phyloP scores from a whole-genome alignment of 2,329 filamentous ascomycete genomes.

The Fusarium nematophilum region DNA sequence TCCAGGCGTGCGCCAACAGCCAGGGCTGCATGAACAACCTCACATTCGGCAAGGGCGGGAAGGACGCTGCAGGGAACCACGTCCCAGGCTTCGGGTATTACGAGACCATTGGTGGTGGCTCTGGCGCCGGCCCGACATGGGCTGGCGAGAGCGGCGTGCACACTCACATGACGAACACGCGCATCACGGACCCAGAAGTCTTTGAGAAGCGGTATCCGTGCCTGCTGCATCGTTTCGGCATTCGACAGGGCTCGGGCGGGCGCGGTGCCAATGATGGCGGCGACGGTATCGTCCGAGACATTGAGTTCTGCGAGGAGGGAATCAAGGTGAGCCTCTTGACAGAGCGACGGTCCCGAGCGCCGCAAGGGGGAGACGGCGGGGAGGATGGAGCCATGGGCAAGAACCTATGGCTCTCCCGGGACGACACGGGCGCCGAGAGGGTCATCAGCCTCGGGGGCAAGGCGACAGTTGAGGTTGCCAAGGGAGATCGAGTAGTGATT shows the following conservation, averaged over 20 bases:
- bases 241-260: slow-evolving; percentile 66
- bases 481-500: slow-evolving; percentile 30
- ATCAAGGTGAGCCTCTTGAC: slow-evolving; percentile 26
- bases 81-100: slow-evolving; percentile 82
- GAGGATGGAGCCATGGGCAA: slow-evolving; percentile 73
- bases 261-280: slow-evolving; percentile 76
- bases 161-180: slow-evolving; percentile 87
- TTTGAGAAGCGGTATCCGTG: slow-evolving; percentile 80
- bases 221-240: slow-evolving; percentile 74
- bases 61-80: slow-evolving; percentile 63
- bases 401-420: slow-evolving; percentile 71
- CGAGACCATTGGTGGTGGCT: slow-evolving; percentile 84
- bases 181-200: slow-evolving; percentile 83
- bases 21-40: slow-evolving; percentile 87
- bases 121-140: slow-evolving; percentile 79
- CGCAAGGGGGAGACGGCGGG: slow-evolving; percentile 78
- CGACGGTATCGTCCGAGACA: slow-evolving; percentile 79
- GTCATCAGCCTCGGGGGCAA: slow-evolving; percentile 40
- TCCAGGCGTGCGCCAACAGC: slow-evolving; percentile 79
- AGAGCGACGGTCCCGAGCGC: slow-evolving; percentile 54
- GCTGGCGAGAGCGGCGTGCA: slow-evolving; percentile 81
- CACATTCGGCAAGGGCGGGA: slow-evolving; percentile 83
- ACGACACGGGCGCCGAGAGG: slow-evolving; percentile 46
- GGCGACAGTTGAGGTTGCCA: slow-evolving; percentile 29
- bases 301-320: slow-evolving; percentile 68